These are phyloP conservation scores for Hyaloscypha finlandica DNA, from an alignment of 495 filamentous ascomycete genomes.

Conservation along the genomic window DNA sequence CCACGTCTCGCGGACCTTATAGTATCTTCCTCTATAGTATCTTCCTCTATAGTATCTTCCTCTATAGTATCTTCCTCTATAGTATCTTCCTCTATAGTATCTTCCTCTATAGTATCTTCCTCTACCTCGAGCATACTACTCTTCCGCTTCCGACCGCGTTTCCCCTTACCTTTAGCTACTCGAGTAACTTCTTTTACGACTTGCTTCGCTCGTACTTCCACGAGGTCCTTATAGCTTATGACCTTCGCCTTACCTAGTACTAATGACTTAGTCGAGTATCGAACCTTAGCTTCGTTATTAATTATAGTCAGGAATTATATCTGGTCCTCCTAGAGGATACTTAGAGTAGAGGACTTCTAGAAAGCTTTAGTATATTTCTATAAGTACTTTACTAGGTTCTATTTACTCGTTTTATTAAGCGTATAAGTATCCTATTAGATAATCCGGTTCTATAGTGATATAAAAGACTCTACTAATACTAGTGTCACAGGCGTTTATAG, in stretches of 20 bases:
- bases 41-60: constrained; percentile 30
- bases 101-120: constrained; percentile 25
- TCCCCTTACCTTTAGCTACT: constrained; percentile 27
- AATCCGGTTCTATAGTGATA: constrained; percentile 33
- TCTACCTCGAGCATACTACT: constrained; percentile 25
- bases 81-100: constrained; percentile 26
- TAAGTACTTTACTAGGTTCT: constrained; percentile 30
- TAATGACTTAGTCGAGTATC: constrained; percentile 32
- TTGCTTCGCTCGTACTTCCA: constrained; percentile 38
- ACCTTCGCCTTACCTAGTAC: constrained; percentile 34
- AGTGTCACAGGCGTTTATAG: neutral
- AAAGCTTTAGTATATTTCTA: constrained; percentile 32
- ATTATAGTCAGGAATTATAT: constrained; percentile 12
- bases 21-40: constrained; percentile 26
- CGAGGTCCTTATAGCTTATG: constrained; percentile 42
- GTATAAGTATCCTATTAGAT: constrained; percentile 32
- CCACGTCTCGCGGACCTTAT: constrained; percentile 30
- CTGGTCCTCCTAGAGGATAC: neutral
- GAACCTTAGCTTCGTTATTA: constrained; percentile 16
- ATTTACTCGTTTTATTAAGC: constrained; percentile 34
- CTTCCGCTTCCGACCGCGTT: constrained; percentile 22
- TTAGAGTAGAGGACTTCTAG: neutral
- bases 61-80: constrained; percentile 28
- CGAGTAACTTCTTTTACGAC: constrained; percentile 30
- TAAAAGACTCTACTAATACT: constrained; percentile 27